phyloP scores from a whole-genome alignment of 1,284 basidiomycete species.

The Fomitopsis pinicola region DNA sequence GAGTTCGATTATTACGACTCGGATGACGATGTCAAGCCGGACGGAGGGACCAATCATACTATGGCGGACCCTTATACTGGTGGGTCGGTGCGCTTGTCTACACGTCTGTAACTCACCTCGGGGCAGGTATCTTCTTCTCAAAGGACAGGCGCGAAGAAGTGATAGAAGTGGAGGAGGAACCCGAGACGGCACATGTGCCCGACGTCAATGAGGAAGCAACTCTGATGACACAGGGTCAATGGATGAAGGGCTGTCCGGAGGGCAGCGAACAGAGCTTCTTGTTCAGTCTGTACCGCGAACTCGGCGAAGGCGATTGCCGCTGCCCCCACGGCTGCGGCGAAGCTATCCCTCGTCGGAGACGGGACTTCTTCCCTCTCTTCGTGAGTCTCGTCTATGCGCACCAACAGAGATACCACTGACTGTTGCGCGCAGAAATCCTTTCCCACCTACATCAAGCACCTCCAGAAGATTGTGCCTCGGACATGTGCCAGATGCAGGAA shows the following conservation, averaged over 20 bases:
- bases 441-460: slow-evolving; percentile 59
- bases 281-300: slow-evolving; percentile 76
- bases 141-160: slow-evolving; percentile 85
- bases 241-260: slow-evolving; percentile 96
- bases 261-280: slow-evolving; percentile 86
- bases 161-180: slow-evolving; percentile 79
- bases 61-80: slow-evolving; percentile 82
- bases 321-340: slow-evolving; percentile 76
- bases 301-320: slow-evolving; percentile 56
- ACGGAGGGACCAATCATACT: slow-evolving; percentile 36
- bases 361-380: slow-evolving; percentile 78
- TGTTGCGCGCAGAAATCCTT: slow-evolving; percentile 56
- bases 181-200: slow-evolving; percentile 48
- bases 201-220: slow-evolving; percentile 46
- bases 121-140: slow-evolving; percentile 82
- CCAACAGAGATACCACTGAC: not conserved
- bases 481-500: slow-evolving; percentile 63
- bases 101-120: not conserved
- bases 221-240: slow-evolving; percentile 83
- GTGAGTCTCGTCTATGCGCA: slow-evolving; percentile 44
- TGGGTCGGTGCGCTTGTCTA: slow-evolving; percentile 13
- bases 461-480: slow-evolving; percentile 53
- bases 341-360: slow-evolving; percentile 53
- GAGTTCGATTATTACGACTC: slow-evolving; percentile 59
- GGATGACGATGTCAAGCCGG: slow-evolving; percentile 53